Conservation (phyloP, 192 early-diverging fungal species). For the Dispira simplex region DNA sequence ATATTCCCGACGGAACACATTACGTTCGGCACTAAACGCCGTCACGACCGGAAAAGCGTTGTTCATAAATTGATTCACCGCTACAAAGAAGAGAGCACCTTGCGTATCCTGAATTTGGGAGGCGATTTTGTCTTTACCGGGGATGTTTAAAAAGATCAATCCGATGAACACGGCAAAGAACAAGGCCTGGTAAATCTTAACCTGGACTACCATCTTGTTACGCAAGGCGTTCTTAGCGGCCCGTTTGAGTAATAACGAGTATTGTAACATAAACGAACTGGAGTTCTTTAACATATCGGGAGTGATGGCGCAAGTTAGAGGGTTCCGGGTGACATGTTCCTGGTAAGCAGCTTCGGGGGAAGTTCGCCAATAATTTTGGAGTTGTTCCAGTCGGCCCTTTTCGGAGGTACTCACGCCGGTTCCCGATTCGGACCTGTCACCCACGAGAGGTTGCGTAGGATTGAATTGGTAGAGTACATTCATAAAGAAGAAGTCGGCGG, state of each 20-base stretch:
- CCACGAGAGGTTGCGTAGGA: slow-evolving; percentile 9
- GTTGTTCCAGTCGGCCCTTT: slow-evolving; percentile 14
- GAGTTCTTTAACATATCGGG: slow-evolving; percentile 17
- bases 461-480: slow-evolving; percentile 29
- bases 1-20: slow-evolving; percentile 40
- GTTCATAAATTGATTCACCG: slow-evolving; percentile 26
- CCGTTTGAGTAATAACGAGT: slow-evolving; percentile 24
- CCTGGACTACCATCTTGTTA: slow-evolving; percentile 30
- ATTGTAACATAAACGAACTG: slow-evolving; percentile 20
- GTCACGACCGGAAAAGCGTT: slow-evolving; percentile 28
- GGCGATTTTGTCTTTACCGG: slow-evolving; percentile 13
- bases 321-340: slow-evolving; percentile 7
- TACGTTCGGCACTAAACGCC: slow-evolving; percentile 31
- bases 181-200: slow-evolving; percentile 25
- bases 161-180: slow-evolving; percentile 36
- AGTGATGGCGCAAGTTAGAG: slow-evolving; percentile 13
- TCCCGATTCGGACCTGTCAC: not conserved
- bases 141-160: slow-evolving; percentile 31
- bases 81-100: slow-evolving; percentile 35
- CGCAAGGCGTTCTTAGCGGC: slow-evolving; percentile 27
- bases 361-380: slow-evolving; percentile 13
- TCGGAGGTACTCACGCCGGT: not conserved
- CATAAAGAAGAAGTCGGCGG: slow-evolving; percentile 42
- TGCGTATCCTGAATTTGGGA: slow-evolving; percentile 31
- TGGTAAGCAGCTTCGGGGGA: slow-evolving; percentile 10